Base-by-base conservation (phyloP, 2,329 filamentous ascomycete species). In the Sporothrix euskadiensis region DNA sequence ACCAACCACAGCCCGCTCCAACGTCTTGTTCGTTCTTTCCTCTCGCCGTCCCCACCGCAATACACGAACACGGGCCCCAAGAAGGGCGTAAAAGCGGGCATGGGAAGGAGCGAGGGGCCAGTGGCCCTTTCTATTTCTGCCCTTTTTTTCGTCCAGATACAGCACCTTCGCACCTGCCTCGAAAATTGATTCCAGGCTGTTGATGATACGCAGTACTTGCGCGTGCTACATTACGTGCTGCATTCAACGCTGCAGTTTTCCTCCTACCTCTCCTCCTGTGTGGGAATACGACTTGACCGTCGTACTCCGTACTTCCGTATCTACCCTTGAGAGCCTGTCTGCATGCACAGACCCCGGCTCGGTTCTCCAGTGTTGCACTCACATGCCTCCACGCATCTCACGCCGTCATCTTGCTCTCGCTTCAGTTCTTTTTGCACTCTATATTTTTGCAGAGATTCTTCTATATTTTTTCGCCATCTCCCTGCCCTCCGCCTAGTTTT, bases 191-290 rank as follows among this genome's bases (percentile, higher is more conserved):
- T 63, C 8, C 19, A 41, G 14, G 30, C 8, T 30, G 59, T 5
- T n/a, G 14, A 16, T 19, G 44, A 14, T 16, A 16, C 44, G 16
- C 41, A 44, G 41, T 44, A 44, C 41, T 49, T 14, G 44, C 22
- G 14, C 16, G 61, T 54, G 52, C n/a, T 52, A 35, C 41, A 61
- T 61, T 35, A 63, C 69, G 69, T 71, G 56, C 69, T 71, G 35
- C 56, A 39, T 63, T 71, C 41, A 49, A 71, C 69, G 69, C 69
- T n/a, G 69, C 52, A 71, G 69, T 63, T 71, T 59, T 65, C 70
- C 59, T 72, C 30, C 70, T 59, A 65, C 52, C 16, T 63, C n/a
- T n/a, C n/a, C 16, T 35, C 8, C 4, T 59, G 56, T 8, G 14
- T 47, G 10, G 9, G n/a, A 44, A 65, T 26, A 22, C 57, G 19